Conservation (phyloP, 345 rosid genomes). For the Citrus unshiu region DNA sequence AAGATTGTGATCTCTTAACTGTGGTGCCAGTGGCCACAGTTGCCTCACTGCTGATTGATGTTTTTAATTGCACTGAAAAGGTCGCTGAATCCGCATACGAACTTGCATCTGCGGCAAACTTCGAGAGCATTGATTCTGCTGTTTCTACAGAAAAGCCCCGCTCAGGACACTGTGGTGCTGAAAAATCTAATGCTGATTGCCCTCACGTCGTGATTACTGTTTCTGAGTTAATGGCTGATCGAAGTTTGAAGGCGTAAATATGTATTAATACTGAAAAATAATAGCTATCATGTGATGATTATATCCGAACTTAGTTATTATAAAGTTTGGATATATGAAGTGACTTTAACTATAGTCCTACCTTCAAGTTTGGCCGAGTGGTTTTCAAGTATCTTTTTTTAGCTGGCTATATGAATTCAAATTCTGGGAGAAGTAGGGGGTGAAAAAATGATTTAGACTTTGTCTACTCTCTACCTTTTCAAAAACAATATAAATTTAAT, state of each 20-base stretch:
- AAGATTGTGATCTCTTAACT: conserved; percentile 38
- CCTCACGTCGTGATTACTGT: conserved; percentile 14
- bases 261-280: neutral
- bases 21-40: conserved; percentile 41
- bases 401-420: fast-evolving
- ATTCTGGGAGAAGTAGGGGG: fast-evolving
- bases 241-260: conserved; percentile 2
- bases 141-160: conserved; percentile 23
- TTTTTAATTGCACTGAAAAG: conserved; percentile 42
- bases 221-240: neutral
- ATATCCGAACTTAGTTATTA: neutral
- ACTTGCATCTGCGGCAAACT: conserved; percentile 49
- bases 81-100: conserved; percentile 51
- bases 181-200: neutral
- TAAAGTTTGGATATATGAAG: neutral
- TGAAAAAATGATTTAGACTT: too few species aligned
- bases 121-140: conserved; percentile 27
- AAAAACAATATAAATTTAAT: too few species aligned
- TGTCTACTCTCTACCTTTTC: too few species aligned
- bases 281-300: neutral
- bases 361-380: too few species aligned
- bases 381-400: too few species aligned
- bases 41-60: conserved; percentile 51
- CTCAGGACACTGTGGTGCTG: neutral
- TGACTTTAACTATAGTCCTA: neutral